These are phyloP conservation scores for Ceriops tagal DNA, from an alignment of 345 rosid species.

Conservation along the genomic window DNA sequence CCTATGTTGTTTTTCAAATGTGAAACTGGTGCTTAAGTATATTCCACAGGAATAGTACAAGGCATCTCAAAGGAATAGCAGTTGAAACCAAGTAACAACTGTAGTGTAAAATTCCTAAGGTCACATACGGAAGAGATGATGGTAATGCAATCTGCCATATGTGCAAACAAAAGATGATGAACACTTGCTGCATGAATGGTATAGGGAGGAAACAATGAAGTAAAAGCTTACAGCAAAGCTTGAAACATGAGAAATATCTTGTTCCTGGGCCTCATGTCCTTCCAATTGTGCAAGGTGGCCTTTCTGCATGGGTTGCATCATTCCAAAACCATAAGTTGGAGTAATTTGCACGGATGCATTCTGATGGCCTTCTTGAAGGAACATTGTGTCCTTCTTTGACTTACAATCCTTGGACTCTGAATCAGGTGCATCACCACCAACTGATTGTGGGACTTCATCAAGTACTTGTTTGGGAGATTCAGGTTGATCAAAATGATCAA, in stretches of 20 bases:
- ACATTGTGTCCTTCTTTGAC: conserved; percentile 32
- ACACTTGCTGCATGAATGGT: not conserved
- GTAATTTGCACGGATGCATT: conserved; percentile 43
- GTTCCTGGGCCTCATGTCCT: conserved; percentile 50
- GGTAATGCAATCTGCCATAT: not conserved
- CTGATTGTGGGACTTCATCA: conserved; percentile 33
- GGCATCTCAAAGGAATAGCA: too few species aligned
- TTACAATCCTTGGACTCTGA: conserved; percentile 33
- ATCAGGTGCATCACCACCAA: conserved; percentile 19
- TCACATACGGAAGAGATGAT: too few species aligned
- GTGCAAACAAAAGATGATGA: conserved; percentile 2
- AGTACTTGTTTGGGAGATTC: conserved; percentile 31
- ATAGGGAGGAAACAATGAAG: not conserved
- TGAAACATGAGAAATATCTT: conserved; percentile 35
- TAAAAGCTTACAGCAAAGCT: conserved; percentile 38
- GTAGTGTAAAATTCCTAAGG: too few species aligned
- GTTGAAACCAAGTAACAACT: too few species aligned
- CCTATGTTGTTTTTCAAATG: too few species aligned
- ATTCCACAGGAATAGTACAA: too few species aligned
- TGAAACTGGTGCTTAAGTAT: too few species aligned
- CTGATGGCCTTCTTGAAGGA: conserved; percentile 45
- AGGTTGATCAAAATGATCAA: conserved; percentile 36
- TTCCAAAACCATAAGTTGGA: conserved; percentile 48
- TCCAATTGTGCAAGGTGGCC: conserved; percentile 45
- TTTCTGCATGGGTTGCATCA: conserved; percentile 45